Evolutionary conservation across 495 filamentous ascomycete genomes (phyloP).

Genomic region (Podospora pseudocomata): DNA sequence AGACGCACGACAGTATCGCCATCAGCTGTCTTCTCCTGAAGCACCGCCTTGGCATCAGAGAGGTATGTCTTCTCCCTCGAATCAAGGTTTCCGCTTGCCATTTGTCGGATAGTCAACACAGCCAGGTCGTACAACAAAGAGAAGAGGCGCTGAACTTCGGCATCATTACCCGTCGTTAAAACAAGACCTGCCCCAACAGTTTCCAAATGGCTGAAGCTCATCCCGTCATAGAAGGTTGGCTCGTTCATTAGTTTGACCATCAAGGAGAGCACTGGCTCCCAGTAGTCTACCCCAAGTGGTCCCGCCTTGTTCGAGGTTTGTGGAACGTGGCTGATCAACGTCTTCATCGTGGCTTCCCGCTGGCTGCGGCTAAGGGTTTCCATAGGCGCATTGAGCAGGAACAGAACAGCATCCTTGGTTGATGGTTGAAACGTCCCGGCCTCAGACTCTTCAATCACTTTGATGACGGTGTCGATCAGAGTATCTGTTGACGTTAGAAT

Average conservation of each 20-base stretch:
- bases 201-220: slow-evolving; percentile 30
- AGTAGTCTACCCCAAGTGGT: slow-evolving; percentile 20
- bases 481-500: slow-evolving; percentile 8
- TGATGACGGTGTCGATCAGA: slow-evolving; percentile 20
- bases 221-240: slow-evolving; percentile 47
- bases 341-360: slow-evolving; percentile 27
- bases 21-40: slow-evolving; percentile 27
- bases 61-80: slow-evolving; percentile 36
- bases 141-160: slow-evolving; percentile 20
- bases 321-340: slow-evolving; percentile 20
- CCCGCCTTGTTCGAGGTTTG: slow-evolving; percentile 12
- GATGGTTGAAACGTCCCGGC: slow-evolving; percentile 5
- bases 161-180: slow-evolving; percentile 4
- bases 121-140: slow-evolving; percentile 31
- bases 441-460: slow-evolving; percentile 22
- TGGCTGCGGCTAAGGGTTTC: slow-evolving; percentile 24
- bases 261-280: slow-evolving; percentile 40
- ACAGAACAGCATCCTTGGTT: slow-evolving; percentile 23
- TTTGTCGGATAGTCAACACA: slow-evolving; percentile 30
- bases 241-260: slow-evolving; percentile 46
- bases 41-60: slow-evolving; percentile 21
- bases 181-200: slow-evolving; percentile 20
- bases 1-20: slow-evolving; percentile 21
- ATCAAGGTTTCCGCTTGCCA: slow-evolving; percentile 32
- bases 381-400: slow-evolving; percentile 21